Evolutionary conservation across 768 basidiomycete genomes (phyloP), one percentile per base, ranked within the genome.

Genomic region (Termitomyces sp.): DNA sequence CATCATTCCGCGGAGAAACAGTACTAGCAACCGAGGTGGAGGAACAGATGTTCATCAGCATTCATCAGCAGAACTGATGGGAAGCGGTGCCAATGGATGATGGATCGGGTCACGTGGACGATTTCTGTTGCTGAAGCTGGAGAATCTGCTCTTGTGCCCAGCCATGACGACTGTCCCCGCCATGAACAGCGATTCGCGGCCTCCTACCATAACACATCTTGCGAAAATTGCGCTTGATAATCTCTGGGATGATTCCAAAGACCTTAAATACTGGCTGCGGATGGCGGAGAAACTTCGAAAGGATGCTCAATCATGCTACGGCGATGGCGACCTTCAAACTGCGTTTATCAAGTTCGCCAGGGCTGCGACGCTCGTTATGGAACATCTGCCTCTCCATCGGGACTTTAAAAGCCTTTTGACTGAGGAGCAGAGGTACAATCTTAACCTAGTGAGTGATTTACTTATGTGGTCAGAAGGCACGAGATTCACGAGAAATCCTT

Each of bases 361-460:
- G 60, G 88, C 90, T 9, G 89, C 89, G 0, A 90, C 88, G 1
- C 74, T 93, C 58, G 88, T 91, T 5, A 80, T 91, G 12, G 89
- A 93, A 74, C 86, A 82, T 63, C 74, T 93, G n/a, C 91, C 91
- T 0, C 73, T 75, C 1, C 91, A 93, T 72, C 75, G 78, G 55
- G 85, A 90, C 47, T 93, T 88, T 68, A 65, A 78, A 36, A 74
- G 74, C 1, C 70, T 84, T 48, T 70, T 93, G 64, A 85, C 69
- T 48, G 56, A 73, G 6, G 74, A 77, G 12, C 91, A 93, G 66
- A 79, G 85, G 55, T 74, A 82, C 53, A 89, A 90, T 70, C 78
- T 93, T 18, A 81, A 77, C 35, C 70, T 84, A 76, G 91, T 93
- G 71, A 72, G 89, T 84, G 32, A 48, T 56, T 55, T 7, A 13